Conservation (phyloP, 129 eudicot genomes). For the Scalesia atractyloides region DNA sequence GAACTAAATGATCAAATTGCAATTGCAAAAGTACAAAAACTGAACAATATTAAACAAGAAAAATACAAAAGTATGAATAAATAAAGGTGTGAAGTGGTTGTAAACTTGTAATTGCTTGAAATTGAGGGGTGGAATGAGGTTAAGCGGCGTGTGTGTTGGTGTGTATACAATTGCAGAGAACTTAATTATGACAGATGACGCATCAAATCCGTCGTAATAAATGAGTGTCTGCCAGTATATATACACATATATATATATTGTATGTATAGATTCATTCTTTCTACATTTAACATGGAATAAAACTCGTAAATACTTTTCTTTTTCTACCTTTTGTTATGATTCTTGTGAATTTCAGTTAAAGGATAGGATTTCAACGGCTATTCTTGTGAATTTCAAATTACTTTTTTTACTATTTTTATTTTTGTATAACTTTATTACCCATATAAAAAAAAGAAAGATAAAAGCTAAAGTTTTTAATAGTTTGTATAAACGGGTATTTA, state of each 20-base stretch:
- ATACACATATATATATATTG: no score
- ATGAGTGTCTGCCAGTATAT: neutral
- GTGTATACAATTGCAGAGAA: constrained; percentile 4
- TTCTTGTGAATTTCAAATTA: no score
- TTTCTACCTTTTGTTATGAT: neutral
- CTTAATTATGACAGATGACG: constrained; percentile 25
- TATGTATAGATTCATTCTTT: no score
- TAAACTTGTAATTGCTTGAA: constrained; percentile 27
- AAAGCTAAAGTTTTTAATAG: no score
- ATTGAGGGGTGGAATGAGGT: constrained; percentile 20
- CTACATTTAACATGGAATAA: constrained; percentile 13
- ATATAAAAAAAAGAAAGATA: no score
- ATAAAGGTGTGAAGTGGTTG: constrained; percentile 28
- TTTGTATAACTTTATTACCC: no score
- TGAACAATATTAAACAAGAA: constrained; percentile 16
- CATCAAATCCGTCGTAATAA: constrained; percentile 26
- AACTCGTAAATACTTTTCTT: neutral
- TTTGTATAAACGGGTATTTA: no score
- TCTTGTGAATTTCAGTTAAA: no score
- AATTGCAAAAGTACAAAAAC: constrained; percentile 6
- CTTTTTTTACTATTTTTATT: no score
- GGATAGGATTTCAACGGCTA: no score
- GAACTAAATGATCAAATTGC: constrained; percentile 10
- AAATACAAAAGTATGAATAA: constrained; percentile 14
- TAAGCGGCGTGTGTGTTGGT: neutral